Evolutionary conservation across 2,329 filamentous ascomycete genomes (phyloP), one percentile per base, ranked within the genome.

Genomic region (Cladorrhinum sp.): DNA sequence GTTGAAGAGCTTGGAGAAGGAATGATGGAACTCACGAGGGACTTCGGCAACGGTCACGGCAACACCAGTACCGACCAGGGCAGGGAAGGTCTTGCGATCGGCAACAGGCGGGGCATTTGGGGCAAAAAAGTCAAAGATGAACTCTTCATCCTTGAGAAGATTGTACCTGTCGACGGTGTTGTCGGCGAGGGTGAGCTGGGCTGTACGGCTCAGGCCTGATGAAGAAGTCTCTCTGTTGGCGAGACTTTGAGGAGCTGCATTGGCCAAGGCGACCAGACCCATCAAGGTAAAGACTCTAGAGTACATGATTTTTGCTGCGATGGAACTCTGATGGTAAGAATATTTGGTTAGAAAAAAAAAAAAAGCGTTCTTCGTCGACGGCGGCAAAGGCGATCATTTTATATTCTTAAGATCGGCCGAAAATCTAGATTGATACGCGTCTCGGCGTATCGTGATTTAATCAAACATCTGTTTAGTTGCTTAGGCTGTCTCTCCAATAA

Each of bases 11-110:
- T 42, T 61, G 24, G 26, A 36, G 58, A 48, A 42, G 23, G 28
- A 26, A 46, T 9, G 50, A 28, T 3, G 3, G 2, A 9, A 62
- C 56, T 20, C 23, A 62, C 61, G 30, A 6, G 36, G 39, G 28
- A 61, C 42, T 21, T 21, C 30, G 26, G 58, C 58, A 6, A 63
- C 46, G 12, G 58, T 39, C 33, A 65, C 16, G 23, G 46, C 21
- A 28, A 50, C 51, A 14, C 61, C 61, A 8, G 59, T 81, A 51
- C 80, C 77, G n/a, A 82, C 79, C 18, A 86, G 78, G 24, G 82
- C 81, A 2, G 83, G 83, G 71, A 85, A 85, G 36, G 76, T 79
- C 71, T 80, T 79, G 68, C 82, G 77, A 72, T 84, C 82, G 46
- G 82, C 81, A n/a, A 77, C 73, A 30, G 80, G 72, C 62, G 82